Base-by-base conservation (phyloP, 306 rosid genomes). In the Ochetophila trinervis region DNA sequence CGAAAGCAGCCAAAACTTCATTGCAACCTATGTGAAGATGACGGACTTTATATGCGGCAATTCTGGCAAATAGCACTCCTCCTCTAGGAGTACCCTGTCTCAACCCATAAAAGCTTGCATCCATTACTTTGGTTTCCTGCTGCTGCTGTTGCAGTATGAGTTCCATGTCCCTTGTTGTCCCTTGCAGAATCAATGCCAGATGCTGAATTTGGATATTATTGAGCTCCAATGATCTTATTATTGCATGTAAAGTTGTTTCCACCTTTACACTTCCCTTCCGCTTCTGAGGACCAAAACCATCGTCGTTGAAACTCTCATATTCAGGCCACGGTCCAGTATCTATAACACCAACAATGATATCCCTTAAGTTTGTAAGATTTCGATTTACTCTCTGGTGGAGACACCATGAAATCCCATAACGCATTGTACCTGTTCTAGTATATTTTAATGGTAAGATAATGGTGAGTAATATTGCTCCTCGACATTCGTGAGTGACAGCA, bases 371-470 rank as follows among this genome's bases (percentile, higher is more conserved):
- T 1, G 61, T 1, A 0, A 47, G 22, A 22, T 13, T 63, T 27
- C 72, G 27, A 1, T 11, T 12, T 1, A 49, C 16, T 27, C 30
- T 36, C 58, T 54, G 22, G 4, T 37, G 1, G 17, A 78, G 42
- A 1, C n/a, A 67, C 75, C 72, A 78, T 67, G 67, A 73, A 78
- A 15, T 77, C 82, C 82, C 78, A 9, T 77, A 66, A 9, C 70
- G 61, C 23, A 48, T 61, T 8, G 75, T 3, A 63, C 19, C 19
- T 48, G 76, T 36, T 36, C 42, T n/a, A 55, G 65, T 47, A 72
- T 30, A 11, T 19, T 72, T 5, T n/a, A 57, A 23, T 64, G 70
- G 9, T 47, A 57, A 54, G 70, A 55, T 4, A 11, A 24, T 5
- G 69, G 30, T 17, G 65, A 55, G 40, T 8, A 55, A 0, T 1